Evolutionary conservation across 441 rosid genomes (phyloP), one percentile per base, ranked within the genome.

Genomic region (Syzygium malaccense): DNA sequence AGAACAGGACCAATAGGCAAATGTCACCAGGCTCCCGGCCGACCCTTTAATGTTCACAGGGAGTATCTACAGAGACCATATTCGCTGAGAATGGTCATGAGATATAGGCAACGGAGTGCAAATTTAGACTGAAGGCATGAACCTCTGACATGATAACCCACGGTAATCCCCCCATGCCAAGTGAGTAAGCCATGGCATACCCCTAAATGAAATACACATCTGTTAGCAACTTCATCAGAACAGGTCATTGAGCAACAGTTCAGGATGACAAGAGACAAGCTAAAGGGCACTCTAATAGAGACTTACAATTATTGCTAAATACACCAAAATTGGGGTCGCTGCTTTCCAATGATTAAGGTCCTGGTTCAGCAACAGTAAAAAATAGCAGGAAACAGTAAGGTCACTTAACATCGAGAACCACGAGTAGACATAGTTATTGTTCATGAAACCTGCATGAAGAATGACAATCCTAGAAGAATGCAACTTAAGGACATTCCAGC

Each of bases 401-500:
- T 37, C 80, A 37, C 49, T 55, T n/a, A 3, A 53, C 45, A 71
- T 71, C 4, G 15, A 71, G 80, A 37, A 37, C 5, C 26, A 20
- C 2, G 49, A 71, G 80, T 37, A 37, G 49, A 13, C 25, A 33
- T 19, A 33, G 28, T 71, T 71, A 37, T 33, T 71, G 80, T 68
- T 68, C 45, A 6, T 14, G 25, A 37, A 71, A 87, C 88, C 88
- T 71, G 88, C 11, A 78, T 56, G 88, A 79, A 23, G 71, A 87
- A 78, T 4, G 88, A 87, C 17, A 78, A 53, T 75, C 86, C 88
- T 55, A 80, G 20, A 57, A 55, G 49, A 33, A 78, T 23, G 86
- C 75, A 87, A 32, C 88, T 58, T 41, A 87, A 55, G 54, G 60
- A 78, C 86, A 80, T 87, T 84, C 88, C 86, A 11, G 64, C 88